These are phyloP conservation scores for Dryadomyces sulphureus DNA, from an alignment of 2,329 filamentous ascomycete genomes.

Conservation along the genomic window DNA sequence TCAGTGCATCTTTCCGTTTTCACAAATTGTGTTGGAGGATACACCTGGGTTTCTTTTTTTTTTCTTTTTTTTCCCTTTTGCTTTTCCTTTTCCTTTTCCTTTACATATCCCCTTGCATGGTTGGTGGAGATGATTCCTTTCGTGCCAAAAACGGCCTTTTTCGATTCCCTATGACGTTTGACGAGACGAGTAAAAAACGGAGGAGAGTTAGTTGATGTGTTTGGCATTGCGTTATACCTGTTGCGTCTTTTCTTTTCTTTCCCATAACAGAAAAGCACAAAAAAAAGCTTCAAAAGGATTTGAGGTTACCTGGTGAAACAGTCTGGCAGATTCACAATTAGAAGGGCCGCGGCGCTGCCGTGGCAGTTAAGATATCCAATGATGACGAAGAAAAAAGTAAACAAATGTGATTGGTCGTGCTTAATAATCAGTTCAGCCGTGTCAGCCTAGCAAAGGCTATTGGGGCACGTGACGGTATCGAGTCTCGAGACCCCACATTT, in stretches of 20 bases:
- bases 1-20: neutral
- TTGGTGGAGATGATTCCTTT: neutral
- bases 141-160: neutral
- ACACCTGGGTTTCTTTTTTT: neutral
- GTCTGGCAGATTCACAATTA: neutral
- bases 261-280: neutral
- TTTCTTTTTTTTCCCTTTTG: neutral
- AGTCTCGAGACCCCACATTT: neutral
- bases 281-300: neutral
- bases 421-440: too few species aligned
- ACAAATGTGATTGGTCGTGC: too few species aligned
- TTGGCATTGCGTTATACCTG: neutral
- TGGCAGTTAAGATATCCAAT: neutral
- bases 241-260: neutral
- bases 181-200: neutral
- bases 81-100: slow-evolving; percentile 3
- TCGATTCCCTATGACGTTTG: neutral
- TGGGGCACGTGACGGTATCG: too few species aligned
- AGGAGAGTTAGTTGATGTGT: neutral
- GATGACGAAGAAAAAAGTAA: too few species aligned
- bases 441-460: too few species aligned
- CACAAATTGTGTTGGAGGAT: neutral
- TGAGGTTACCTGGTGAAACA: neutral
- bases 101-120: neutral
- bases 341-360: too few species aligned